Evolutionary conservation across 768 basidiomycete species (phyloP).

Genomic region (Chiua virens): DNA sequence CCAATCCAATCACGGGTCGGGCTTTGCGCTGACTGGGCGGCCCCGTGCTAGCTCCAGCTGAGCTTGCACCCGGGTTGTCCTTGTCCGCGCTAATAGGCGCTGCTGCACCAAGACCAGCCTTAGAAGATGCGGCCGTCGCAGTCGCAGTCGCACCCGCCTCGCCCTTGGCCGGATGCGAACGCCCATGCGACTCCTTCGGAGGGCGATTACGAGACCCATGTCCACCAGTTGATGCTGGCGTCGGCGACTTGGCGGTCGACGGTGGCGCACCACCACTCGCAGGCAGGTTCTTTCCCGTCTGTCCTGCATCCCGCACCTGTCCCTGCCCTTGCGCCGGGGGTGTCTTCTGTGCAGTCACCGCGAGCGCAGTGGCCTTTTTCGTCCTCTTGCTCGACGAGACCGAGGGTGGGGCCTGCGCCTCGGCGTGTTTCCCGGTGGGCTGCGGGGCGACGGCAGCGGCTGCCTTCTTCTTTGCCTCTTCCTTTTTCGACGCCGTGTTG

Average conservation of each 20-base stretch:
- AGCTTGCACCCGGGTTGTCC: not conserved
- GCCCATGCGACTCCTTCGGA: conserved; percentile 15
- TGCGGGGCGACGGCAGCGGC: conserved; percentile 1
- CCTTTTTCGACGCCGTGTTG: conserved; percentile 34
- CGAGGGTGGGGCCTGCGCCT: conserved; percentile 14
- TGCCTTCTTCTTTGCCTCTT: conserved; percentile 40
- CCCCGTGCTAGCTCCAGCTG: too few species aligned
- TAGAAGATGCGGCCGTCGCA: not conserved
- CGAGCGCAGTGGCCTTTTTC: conserved; percentile 33
- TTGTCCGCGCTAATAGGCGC: too few species aligned
- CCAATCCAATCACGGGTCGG: conserved; percentile 63
- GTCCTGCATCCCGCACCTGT: conserved; percentile 3
- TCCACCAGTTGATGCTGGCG: conserved; percentile 1
- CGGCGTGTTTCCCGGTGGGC: conserved; percentile 32
- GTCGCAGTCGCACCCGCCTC: not conserved
- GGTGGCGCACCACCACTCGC: conserved; percentile 7
- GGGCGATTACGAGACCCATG: conserved; percentile 16
- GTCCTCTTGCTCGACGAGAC: conserved; percentile 35
- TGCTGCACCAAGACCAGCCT: not conserved
- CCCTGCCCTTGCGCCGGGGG: conserved; percentile 9
- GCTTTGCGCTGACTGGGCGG: conserved; percentile 34
- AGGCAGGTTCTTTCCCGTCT: conserved; percentile 4
- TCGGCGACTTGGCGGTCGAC: not conserved
- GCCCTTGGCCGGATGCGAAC: conserved; percentile 14
- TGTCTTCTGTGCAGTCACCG: conserved; percentile 23